Evolutionary conservation across 2,329 filamentous ascomycete genomes (phyloP).

Genomic region (Aureobasidium namibiae): DNA sequence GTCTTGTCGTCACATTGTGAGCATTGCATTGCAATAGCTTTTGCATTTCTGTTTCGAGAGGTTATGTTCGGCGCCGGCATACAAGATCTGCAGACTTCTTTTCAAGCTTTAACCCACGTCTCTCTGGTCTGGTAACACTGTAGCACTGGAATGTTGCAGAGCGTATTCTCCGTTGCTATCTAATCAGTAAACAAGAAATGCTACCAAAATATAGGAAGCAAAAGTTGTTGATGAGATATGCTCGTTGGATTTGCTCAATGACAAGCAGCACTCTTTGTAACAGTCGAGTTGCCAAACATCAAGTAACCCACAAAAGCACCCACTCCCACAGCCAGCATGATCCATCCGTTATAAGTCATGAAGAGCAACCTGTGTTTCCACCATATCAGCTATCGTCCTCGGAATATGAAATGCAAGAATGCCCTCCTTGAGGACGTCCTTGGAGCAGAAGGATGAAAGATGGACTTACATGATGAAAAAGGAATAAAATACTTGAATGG

Average conservation of each 20-base stretch:
- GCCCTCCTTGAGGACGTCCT: no score
- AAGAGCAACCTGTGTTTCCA: slow-evolving; percentile 68
- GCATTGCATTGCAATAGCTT: no score
- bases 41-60: no score
- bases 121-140: no score
- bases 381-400: background rate
- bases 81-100: no score
- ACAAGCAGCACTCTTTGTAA: slow-evolving; percentile 82
- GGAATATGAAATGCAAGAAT: background rate
- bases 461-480: slow-evolving; percentile 93
- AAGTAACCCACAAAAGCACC: slow-evolving; percentile 87
- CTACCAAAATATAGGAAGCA: background rate
- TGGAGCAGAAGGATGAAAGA: background rate
- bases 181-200: background rate
- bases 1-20: no score
- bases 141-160: no score
- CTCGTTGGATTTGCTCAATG: slow-evolving; percentile 50
- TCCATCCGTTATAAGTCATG: slow-evolving; percentile 99
- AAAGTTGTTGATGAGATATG: background rate
- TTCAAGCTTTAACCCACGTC: no score
- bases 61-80: no score
- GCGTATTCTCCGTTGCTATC: no score
- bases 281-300: slow-evolving; percentile 63
- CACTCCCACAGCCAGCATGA: slow-evolving; percentile 85
- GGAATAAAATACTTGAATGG: slow-evolving; percentile 91